Evolutionary conservation across 306 rosid species (phyloP).

Genomic region (Pyrus betulifolia): DNA sequence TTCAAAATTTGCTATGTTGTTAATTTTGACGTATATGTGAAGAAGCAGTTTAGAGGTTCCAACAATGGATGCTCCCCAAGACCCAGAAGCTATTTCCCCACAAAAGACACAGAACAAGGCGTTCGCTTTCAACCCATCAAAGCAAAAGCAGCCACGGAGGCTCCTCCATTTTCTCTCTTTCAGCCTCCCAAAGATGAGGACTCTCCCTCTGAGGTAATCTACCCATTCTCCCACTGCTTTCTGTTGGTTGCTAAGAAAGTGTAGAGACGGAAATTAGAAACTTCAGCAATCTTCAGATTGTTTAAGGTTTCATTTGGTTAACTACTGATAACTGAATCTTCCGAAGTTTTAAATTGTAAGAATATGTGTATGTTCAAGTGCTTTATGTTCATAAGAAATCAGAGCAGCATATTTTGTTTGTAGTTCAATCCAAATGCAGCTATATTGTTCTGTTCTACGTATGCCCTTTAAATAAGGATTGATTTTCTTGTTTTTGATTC

Average conservation of each 20-base stretch:
- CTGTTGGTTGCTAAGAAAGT: neutral
- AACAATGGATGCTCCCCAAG: conserved; percentile 36
- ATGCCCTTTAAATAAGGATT: too few relatives aligned
- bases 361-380: neutral
- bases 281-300: neutral
- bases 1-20: neutral
- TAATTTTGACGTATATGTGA: neutral
- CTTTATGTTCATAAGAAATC: neutral
- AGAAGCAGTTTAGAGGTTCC: conserved; percentile 40
- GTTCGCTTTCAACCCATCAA: conserved; percentile 33
- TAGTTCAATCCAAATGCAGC: too few relatives aligned
- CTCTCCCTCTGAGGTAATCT: conserved; percentile 50
- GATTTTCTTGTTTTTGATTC: too few relatives aligned
- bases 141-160: conserved; percentile 47
- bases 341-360: neutral
- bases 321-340: neutral
- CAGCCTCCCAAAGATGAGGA: conserved; percentile 46
- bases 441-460: too few relatives aligned
- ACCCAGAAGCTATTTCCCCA: conserved; percentile 28
- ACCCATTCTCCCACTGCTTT: neutral
- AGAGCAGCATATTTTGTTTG: neutral
- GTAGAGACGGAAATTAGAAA: neutral
- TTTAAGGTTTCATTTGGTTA: neutral
- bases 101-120: conserved; percentile 22
- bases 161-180: conserved; percentile 56